Evolutionary conservation across 176 grass and related monocot genomes (phyloP).

Genomic region (Juncus effusus): DNA sequence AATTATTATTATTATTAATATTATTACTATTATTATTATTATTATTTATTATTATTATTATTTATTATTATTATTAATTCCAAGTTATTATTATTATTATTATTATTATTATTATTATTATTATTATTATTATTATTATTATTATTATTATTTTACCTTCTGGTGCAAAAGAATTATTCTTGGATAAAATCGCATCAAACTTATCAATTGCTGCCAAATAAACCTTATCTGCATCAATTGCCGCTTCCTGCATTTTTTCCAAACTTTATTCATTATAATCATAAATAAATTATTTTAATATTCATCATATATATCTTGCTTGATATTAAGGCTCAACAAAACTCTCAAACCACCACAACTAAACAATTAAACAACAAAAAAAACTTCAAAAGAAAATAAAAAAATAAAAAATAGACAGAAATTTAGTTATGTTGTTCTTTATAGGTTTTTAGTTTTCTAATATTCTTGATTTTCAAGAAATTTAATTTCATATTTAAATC

Average conservation of each 20-base stretch:
- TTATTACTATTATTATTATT: no score
- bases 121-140: not conserved
- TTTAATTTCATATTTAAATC: not conserved
- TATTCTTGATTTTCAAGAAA: no score
- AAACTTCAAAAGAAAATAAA: no score
- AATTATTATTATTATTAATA: no score
- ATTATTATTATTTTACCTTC: conserved; percentile 42
- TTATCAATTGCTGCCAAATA: conserved; percentile 93
- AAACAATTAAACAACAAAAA: not conserved
- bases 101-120: not conserved
- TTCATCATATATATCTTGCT: not conserved
- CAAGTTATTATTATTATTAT: not conserved
- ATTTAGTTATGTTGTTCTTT: not conserved
- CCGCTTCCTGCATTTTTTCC: conserved; percentile 59
- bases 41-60: no score
- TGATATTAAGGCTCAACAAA: not conserved
- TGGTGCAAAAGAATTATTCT: conserved; percentile 63
- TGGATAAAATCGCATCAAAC: conserved; percentile 84
- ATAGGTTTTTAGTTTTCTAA: not conserved
- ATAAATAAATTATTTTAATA: not conserved
- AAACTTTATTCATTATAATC: no score
- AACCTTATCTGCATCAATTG: conserved; percentile 70
- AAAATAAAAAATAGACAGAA: no score
- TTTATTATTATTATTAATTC: not conserved
- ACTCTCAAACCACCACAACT: not conserved